A percentile compares a stretch with the other conserved stretches of the same genome.
phyloP scores from a whole-genome alignment of 345 rosid species.

The Adansonia digitata region DNA sequence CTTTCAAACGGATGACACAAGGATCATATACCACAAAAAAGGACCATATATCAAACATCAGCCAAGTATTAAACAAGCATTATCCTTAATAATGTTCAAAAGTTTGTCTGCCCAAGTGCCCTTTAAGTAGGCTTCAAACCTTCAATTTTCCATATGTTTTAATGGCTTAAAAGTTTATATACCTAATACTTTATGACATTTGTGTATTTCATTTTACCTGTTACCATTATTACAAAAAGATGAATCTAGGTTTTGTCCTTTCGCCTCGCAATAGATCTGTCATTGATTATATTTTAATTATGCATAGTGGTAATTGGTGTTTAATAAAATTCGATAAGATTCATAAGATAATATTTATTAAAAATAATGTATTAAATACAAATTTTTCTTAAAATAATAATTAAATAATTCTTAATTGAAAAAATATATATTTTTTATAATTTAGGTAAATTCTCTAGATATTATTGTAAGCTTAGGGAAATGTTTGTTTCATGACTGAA shows the following conservation, averaged over 20 bases:
- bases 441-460: no score
- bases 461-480: background rate
- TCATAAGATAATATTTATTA: no score
- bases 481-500: background rate
- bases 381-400: no score
- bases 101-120: constrained; percentile 23
- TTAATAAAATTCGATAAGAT: no score
- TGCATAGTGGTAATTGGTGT: background rate
- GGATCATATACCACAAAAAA: background rate
- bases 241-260: constrained; percentile 45
- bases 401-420: no score
- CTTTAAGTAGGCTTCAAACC: background rate
- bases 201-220: constrained; percentile 37
- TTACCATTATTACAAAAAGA: constrained; percentile 34
- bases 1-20: background rate
- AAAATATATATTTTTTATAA: no score
- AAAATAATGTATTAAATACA: no score
- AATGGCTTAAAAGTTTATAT: background rate
- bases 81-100: constrained; percentile 16
- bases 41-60: background rate
- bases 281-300: constrained; percentile 19
- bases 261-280: constrained; percentile 30
- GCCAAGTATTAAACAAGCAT: constrained; percentile 2
- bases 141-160: constrained; percentile 6
- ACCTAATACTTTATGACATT: constrained; percentile 15